phyloP scores from a whole-genome alignment of 495 filamentous ascomycete genomes.

The Cudoniella acicularis region DNA sequence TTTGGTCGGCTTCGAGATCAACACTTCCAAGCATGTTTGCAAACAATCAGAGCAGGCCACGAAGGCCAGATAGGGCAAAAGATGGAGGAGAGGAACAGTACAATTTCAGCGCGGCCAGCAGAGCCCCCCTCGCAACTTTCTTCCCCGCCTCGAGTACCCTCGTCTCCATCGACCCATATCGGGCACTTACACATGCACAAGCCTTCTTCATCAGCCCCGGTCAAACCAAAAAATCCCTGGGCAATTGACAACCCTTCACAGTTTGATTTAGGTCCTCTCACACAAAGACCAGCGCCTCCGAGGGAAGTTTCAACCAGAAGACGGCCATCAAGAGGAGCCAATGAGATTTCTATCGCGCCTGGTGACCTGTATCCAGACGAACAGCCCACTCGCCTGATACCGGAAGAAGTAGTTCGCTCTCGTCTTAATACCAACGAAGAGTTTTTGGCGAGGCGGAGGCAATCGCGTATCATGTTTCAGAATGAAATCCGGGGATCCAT shows the following conservation, averaged over 20 bases:
- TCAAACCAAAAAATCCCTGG: slow-evolving; percentile 20
- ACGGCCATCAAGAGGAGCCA: not conserved
- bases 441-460: slow-evolving; percentile 16
- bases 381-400: slow-evolving; percentile 10
- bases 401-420: slow-evolving; percentile 12
- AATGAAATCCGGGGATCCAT: slow-evolving; percentile 12
- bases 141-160: not conserved
- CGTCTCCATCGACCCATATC: not conserved
- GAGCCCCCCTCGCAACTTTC: not conserved
- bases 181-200: not conserved
- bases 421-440: slow-evolving; percentile 21
- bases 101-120: not conserved
- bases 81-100: not conserved
- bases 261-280: slow-evolving; percentile 9
- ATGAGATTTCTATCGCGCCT: not conserved
- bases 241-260: slow-evolving; percentile 8
- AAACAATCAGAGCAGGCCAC: not conserved
- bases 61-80: slow-evolving; percentile 5
- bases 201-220: slow-evolving; percentile 5
- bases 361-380: not conserved
- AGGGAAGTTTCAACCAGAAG: not conserved
- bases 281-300: not conserved
- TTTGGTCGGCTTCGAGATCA: slow-evolving; percentile 13
- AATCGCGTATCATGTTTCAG: slow-evolving; percentile 16
- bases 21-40: not conserved